A percentile compares a stretch with the other conserved stretches of the same genome.
These are phyloP conservation scores for Yamadazyma sp. DNA, from an alignment of 805 yeast species.

Conservation along the genomic window DNA sequence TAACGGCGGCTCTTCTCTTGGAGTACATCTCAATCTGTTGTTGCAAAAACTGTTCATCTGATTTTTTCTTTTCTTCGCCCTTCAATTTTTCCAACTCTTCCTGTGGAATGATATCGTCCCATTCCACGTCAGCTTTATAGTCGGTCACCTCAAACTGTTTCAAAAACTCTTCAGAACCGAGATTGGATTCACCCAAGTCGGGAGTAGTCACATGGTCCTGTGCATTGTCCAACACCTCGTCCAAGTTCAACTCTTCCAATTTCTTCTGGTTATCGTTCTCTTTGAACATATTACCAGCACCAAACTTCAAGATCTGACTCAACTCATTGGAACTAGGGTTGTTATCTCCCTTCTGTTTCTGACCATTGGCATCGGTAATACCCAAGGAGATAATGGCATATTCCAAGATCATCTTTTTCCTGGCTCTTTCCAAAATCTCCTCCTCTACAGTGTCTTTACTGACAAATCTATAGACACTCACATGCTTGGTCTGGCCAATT, in stretches of 20 bases:
- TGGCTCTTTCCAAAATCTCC: slow-evolving; percentile 92
- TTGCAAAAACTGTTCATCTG: slow-evolving; percentile 82
- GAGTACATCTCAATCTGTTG: slow-evolving; percentile 88
- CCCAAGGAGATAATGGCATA: slow-evolving; percentile 97
- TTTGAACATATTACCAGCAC: slow-evolving; percentile 98
- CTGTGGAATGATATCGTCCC: slow-evolving; percentile 99
- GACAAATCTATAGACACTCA: slow-evolving; percentile 95
- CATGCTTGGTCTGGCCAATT: slow-evolving; percentile 99
- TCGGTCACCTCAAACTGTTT: slow-evolving; percentile 98
- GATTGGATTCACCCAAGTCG: slow-evolving; percentile 93
- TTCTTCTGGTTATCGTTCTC: slow-evolving; percentile 94
- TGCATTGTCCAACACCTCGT: slow-evolving; percentile 93
- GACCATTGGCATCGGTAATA: slow-evolving; percentile 71
- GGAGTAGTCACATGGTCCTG: slow-evolving; percentile 97
- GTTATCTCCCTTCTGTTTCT: slow-evolving; percentile 40
- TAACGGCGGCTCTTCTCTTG: slow-evolving; percentile 74
- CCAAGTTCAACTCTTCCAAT: slow-evolving; percentile 90
- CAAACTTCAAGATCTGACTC: slow-evolving; percentile 91
- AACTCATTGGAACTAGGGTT: slow-evolving; percentile 86
- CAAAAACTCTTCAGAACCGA: slow-evolving; percentile 97
- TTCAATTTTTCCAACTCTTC: slow-evolving; percentile 86
- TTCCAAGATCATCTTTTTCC: slow-evolving; percentile 97
- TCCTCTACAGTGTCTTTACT: slow-evolving; percentile 98
- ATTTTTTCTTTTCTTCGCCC: slow-evolving; percentile 83
- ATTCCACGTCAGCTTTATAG: slow-evolving; percentile 95